These are phyloP conservation scores for Neostapfia colusana DNA, from an alignment of 176 grass and related monocot species.

Conservation along the genomic window DNA sequence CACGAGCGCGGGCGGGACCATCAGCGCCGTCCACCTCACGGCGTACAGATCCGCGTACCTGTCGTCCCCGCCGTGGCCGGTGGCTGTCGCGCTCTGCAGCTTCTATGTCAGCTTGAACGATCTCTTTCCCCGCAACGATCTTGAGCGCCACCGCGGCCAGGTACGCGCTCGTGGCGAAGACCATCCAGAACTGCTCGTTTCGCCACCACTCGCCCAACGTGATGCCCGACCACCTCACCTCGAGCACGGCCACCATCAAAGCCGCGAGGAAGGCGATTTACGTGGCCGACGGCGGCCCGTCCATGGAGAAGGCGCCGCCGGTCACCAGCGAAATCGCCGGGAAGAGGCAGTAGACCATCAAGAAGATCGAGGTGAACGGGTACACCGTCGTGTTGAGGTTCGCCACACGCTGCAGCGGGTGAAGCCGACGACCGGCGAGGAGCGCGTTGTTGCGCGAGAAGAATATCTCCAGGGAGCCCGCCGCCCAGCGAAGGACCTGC, in stretches of 20 bases:
- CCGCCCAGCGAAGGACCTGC: conserved; percentile 37
- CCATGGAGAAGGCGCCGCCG: background rate
- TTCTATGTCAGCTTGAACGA: conserved; percentile 33
- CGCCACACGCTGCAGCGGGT: conserved; percentile 35
- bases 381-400: conserved; percentile 49
- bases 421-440: conserved; percentile 16
- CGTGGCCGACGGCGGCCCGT: background rate
- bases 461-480: conserved; percentile 47
- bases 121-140: conserved; percentile 10
- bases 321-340: conserved; percentile 2
- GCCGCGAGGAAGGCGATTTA: conserved; percentile 30
- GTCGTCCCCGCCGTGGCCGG: background rate
- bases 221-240: conserved; percentile 37
- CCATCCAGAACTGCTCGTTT: conserved; percentile 49
- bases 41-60: conserved; percentile 28
- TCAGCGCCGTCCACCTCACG: conserved; percentile 35
- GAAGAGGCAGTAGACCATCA: conserved; percentile 24
- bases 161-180: conserved; percentile 41
- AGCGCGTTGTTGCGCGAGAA: conserved; percentile 41
- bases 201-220: conserved; percentile 32
- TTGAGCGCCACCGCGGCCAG: conserved; percentile 33
- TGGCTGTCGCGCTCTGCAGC: background rate
- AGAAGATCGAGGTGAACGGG: conserved; percentile 39
- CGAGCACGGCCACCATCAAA: conserved; percentile 32
- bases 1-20: conserved; percentile 20